phyloP scores from a whole-genome alignment of 2,329 filamentous ascomycete species.

The Verticillium longisporum region DNA sequence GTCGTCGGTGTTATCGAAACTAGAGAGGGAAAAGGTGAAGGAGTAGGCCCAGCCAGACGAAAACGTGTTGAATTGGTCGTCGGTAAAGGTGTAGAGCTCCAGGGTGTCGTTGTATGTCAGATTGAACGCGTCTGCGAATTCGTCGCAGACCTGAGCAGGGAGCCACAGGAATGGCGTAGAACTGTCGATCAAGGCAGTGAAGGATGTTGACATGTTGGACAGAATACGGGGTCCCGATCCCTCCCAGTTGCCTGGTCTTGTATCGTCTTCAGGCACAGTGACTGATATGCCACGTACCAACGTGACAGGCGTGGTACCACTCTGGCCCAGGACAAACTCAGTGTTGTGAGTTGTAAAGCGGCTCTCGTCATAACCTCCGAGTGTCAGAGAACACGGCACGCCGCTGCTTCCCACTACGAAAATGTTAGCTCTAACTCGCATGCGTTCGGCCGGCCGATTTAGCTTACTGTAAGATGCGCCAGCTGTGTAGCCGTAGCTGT shows the following conservation, averaged over 20 bases:
- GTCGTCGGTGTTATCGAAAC: conserved; percentile 45
- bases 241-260: conserved; percentile 30
- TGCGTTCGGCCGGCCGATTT: background rate
- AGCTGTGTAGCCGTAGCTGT: conserved; percentile 70
- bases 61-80: conserved; percentile 37
- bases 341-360: conserved; percentile 55
- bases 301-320: conserved; percentile 50
- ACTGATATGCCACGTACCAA: conserved; percentile 52
- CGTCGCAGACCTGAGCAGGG: conserved; percentile 51
- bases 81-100: conserved; percentile 57
- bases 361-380: conserved; percentile 64
- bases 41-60: conserved; percentile 28
- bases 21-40: conserved; percentile 52
- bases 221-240: conserved; percentile 26
- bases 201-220: conserved; percentile 37
- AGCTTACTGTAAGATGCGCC: conserved; percentile 63
- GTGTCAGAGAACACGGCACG: conserved; percentile 50
- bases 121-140: conserved; percentile 57
- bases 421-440: conserved; percentile 18
- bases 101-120: conserved; percentile 58
- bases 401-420: conserved; percentile 28
- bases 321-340: conserved; percentile 50
- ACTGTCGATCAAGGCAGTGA: conserved; percentile 53
- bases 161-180: conserved; percentile 60
- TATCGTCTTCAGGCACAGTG: conserved; percentile 20